Evolutionary conservation across 257 asterid species (phyloP).

Genomic region (Primulina eburnea): DNA sequence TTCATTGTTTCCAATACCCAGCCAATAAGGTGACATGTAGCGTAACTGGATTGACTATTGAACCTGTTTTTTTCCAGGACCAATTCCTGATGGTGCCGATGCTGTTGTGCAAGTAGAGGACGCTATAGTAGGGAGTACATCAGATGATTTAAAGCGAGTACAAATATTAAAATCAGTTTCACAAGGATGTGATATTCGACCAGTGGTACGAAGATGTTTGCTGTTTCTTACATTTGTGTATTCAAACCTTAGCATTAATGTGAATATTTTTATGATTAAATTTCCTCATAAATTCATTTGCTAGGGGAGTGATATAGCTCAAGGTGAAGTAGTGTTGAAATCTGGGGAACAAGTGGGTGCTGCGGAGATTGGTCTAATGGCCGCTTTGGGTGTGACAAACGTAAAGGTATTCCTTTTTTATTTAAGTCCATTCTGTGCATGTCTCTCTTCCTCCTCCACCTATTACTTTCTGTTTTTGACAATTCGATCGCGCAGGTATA

Average conservation of each 20-base stretch:
- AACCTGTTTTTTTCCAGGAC: slow-evolving; percentile 48
- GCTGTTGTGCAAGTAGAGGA: slow-evolving; percentile 97
- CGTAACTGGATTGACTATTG: slow-evolving; percentile 9
- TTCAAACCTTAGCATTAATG: background rate
- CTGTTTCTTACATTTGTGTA: slow-evolving; percentile 23
- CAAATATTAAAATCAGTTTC: slow-evolving; percentile 59
- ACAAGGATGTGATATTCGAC: slow-evolving; percentile 78
- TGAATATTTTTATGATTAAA: background rate
- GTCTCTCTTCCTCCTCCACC: slow-evolving; percentile 21
- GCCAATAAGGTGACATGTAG: slow-evolving; percentile 4
- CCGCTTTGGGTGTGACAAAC: slow-evolving; percentile 64
- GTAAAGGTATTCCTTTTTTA: slow-evolving; percentile 55
- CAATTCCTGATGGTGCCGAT: slow-evolving; percentile 92
- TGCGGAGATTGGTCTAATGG: slow-evolving; percentile 90
- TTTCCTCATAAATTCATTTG: slow-evolving; percentile 21
- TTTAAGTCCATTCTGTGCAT: slow-evolving; percentile 1
- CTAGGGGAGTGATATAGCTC: slow-evolving; percentile 82
- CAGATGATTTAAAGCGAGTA: slow-evolving; percentile 49
- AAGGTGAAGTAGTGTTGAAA: slow-evolving; percentile 73
- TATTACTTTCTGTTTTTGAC: slow-evolving; percentile 20
- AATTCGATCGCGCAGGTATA: slow-evolving; percentile 49
- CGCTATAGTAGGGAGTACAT: slow-evolving; percentile 45
- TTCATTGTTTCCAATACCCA: background rate
- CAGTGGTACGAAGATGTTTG: slow-evolving; percentile 63
- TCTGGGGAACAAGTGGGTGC: slow-evolving; percentile 78